Evolutionary conservation across 2,329 filamentous ascomycete genomes (phyloP).

Genomic region (Sclerotinia trifoliorum): DNA sequence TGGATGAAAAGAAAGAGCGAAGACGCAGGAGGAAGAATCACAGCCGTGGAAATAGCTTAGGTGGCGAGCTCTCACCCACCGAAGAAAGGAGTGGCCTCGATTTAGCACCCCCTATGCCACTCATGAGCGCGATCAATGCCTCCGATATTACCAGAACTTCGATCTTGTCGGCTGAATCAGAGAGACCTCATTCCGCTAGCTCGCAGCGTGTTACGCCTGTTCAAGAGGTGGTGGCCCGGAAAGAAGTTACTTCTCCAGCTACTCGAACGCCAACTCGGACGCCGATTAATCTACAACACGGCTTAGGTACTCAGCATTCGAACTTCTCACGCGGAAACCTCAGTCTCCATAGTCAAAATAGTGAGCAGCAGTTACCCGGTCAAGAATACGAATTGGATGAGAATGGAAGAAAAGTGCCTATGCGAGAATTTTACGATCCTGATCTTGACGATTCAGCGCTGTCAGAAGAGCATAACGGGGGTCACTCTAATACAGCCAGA

Average conservation of each 20-base stretch:
- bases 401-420: constrained; percentile 39
- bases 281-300: constrained; percentile 52
- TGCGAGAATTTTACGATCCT: constrained; percentile 31
- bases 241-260: constrained; percentile 58
- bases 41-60: constrained; percentile 46
- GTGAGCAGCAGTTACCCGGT: constrained; percentile 46
- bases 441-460: constrained; percentile 33
- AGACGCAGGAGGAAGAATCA: constrained; percentile 46
- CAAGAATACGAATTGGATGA: constrained; percentile 41
- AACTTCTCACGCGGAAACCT: constrained; percentile 48
- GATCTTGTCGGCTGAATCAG: constrained; percentile 78
- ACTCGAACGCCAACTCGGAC: constrained; percentile 64
- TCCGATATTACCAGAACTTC: constrained; percentile 88
- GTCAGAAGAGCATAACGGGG: constrained; percentile 39
- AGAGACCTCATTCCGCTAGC: constrained; percentile 59
- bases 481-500: constrained; percentile 32
- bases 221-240: constrained; percentile 55
- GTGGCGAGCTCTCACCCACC: constrained; percentile 39
- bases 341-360: constrained; percentile 46
- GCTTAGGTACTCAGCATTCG: constrained; percentile 64
- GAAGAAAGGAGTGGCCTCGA: constrained; percentile 55
- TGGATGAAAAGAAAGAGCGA: constrained; percentile 46
- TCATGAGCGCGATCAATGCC: constrained; percentile 80
- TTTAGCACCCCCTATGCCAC: constrained; percentile 73
- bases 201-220: constrained; percentile 57